Conservation (phyloP, 1,284 basidiomycete genomes). For the Mrakiaceae sp. region DNA sequence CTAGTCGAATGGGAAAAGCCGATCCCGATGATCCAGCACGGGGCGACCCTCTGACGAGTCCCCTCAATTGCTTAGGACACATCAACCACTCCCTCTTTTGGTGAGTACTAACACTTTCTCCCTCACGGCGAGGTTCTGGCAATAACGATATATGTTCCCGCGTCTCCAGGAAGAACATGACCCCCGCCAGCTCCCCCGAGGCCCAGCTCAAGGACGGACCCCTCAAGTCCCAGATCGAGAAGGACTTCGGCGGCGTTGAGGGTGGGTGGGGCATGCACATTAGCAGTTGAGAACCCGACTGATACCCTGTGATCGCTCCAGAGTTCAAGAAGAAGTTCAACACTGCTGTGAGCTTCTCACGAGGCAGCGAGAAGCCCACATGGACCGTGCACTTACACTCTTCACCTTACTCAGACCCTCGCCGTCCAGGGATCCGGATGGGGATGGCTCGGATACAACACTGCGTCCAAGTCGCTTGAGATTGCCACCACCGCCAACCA, state of each 20-base stretch:
- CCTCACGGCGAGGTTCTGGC: slow-evolving; percentile 13
- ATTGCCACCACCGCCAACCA: slow-evolving; percentile 89
- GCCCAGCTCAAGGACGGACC: slow-evolving; percentile 56
- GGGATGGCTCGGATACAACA: slow-evolving; percentile 87
- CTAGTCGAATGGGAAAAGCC: not conserved
- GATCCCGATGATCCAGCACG: no score
- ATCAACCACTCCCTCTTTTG: slow-evolving; percentile 35
- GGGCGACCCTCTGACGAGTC: not conserved
- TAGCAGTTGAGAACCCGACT: not conserved
- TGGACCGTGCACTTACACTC: no score
- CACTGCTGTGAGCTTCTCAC: slow-evolving; percentile 36
- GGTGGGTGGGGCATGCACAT: not conserved
- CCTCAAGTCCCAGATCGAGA: slow-evolving; percentile 68
- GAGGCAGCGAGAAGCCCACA: no score
- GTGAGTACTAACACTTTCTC: not conserved
- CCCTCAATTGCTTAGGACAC: slow-evolving; percentile 44
- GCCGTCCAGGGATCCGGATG: slow-evolving; percentile 95
- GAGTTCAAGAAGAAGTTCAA: slow-evolving; percentile 68
- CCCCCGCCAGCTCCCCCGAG: slow-evolving; percentile 49
- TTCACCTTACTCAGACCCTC: slow-evolving; percentile 44
- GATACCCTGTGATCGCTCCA: not conserved
- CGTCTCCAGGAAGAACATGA: slow-evolving; percentile 90
- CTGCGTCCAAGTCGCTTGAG: slow-evolving; percentile 62
- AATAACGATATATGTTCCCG: slow-evolving; percentile 18
- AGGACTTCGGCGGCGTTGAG: slow-evolving; percentile 73